phyloP scores from a whole-genome alignment of 352 stramenopile genomes.

The Pythium scleroteichum region DNA sequence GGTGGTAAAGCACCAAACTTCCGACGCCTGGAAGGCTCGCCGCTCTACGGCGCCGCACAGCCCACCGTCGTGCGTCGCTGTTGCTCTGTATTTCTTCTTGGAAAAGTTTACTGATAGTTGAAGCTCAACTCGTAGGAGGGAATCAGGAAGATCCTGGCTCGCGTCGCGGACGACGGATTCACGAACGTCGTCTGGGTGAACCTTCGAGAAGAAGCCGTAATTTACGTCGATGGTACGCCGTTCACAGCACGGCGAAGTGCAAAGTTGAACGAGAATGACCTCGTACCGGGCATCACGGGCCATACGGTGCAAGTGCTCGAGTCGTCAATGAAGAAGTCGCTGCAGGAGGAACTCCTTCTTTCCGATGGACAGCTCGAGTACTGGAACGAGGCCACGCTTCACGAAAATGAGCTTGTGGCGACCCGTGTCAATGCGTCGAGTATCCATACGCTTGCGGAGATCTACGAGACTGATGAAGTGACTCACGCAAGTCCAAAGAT shows the following conservation, averaged over 20 bases:
- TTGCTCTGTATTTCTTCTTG: too few relatives aligned
- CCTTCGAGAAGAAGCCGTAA: conserved; percentile 80
- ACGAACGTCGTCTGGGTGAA: conserved; percentile 85
- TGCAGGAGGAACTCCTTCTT: conserved; percentile 63
- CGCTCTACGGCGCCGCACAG: conserved; percentile 74
- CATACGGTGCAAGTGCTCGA: conserved; percentile 84
- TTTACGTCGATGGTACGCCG: conserved; percentile 75
- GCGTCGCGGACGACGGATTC: conserved; percentile 69
- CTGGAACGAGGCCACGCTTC: conserved; percentile 69
- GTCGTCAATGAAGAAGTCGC: conserved; percentile 75
- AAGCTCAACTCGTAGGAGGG: too few relatives aligned
- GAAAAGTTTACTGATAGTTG: too few relatives aligned
- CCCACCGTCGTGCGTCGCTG: conserved; percentile 55
- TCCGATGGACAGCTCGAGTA: conserved; percentile 68
- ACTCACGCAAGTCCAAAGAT: conserved; percentile 36
- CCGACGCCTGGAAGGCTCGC: conserved; percentile 59
- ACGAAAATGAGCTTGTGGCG: conserved; percentile 63
- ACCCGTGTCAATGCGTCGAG: conserved; percentile 39
- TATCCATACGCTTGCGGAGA: conserved; percentile 65
- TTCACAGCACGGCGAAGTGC: conserved; percentile 73
- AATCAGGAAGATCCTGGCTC: conserved; percentile 71
- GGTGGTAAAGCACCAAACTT: conserved; percentile 69
- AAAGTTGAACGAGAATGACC: conserved; percentile 83
- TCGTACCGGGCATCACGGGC: conserved; percentile 78
- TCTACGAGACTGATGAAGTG: conserved; percentile 57